A percentile compares a stretch with the other conserved stretches of the same genome.
Evolutionary conservation across 345 rosid species (phyloP).

Genomic region (Eucalyptus erythrocorys): DNA sequence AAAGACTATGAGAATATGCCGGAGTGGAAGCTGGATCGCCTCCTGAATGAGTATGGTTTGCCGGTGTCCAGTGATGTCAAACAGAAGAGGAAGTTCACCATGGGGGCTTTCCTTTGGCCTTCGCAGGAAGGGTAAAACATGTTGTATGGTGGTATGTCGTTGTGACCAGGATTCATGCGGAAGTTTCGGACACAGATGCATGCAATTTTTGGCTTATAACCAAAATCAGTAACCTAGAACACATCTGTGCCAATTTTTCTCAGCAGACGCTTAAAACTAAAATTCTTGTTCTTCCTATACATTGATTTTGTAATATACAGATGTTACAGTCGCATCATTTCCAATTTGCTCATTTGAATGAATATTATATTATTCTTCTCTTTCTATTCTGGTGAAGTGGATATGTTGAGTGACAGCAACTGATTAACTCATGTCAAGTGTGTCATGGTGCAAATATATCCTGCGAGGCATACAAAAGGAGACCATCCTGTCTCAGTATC

Average conservation of each 20-base stretch:
- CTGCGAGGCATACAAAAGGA: background rate
- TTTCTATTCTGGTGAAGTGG: background rate
- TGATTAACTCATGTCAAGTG: background rate
- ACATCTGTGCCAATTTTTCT: background rate
- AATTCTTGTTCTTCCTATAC: background rate
- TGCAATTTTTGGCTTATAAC: background rate
- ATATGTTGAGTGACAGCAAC: background rate
- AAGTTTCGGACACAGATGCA: background rate
- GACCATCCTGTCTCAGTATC: too few species aligned
- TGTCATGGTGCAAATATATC: background rate
- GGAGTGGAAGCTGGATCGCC: constrained; percentile 40
- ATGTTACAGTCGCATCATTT: background rate
- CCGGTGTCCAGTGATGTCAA: constrained; percentile 29
- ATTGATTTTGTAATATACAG: background rate
- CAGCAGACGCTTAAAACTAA: background rate
- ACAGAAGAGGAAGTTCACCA: constrained; percentile 42
- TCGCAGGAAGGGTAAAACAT: background rate
- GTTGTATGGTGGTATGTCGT: background rate
- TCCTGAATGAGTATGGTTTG: constrained; percentile 35
- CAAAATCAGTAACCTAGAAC: background rate
- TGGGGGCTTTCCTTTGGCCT: constrained; percentile 62
- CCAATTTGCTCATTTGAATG: background rate
- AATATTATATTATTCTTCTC: background rate
- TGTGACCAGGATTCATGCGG: background rate
- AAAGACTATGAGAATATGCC: constrained; percentile 46